Conservation (phyloP, 169 alveolate genomes). For the Babesia gibsoni region DNA sequence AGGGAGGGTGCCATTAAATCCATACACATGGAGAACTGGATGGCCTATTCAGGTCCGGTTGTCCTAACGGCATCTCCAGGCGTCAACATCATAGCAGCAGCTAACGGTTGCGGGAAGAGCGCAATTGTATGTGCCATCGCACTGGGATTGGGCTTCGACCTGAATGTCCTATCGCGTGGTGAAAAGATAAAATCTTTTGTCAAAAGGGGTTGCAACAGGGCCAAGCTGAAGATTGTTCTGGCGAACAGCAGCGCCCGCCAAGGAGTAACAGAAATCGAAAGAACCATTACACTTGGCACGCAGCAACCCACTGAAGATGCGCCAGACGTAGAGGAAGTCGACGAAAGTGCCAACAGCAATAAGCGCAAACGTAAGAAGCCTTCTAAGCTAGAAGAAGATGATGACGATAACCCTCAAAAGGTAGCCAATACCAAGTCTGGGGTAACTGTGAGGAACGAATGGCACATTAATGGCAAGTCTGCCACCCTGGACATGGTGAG, state of each 20-base stretch:
- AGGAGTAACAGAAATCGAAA: background rate
- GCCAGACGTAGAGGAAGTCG: background rate
- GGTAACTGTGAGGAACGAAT: conserved; percentile 29
- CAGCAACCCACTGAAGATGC: background rate
- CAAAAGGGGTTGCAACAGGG: conserved; percentile 61
- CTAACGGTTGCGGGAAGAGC: conserved; percentile 73
- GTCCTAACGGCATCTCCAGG: conserved; percentile 64
- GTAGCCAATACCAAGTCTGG: background rate
- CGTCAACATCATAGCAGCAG: conserved; percentile 72
- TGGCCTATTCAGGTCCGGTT: conserved; percentile 76
- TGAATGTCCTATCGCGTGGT: conserved; percentile 61
- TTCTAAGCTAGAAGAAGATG: background rate
- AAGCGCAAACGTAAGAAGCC: background rate
- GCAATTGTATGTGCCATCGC: conserved; percentile 75
- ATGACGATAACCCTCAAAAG: background rate
- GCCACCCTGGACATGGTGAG: conserved; percentile 43
- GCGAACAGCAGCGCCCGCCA: background rate
- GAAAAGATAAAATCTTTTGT: conserved; percentile 62
- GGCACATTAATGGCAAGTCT: conserved; percentile 61
- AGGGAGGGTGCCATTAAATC: conserved; percentile 56
- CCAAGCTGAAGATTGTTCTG: conserved; percentile 39
- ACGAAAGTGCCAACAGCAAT: background rate
- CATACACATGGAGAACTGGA: conserved; percentile 70
- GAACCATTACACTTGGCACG: conserved; percentile 7
- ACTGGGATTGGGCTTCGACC: conserved; percentile 67